A percentile compares a stretch with the other conserved stretches of the same genome.
Conservation (phyloP, 1,284 basidiomycete genomes). For the Pyrrhoderma lamaoense region DNA sequence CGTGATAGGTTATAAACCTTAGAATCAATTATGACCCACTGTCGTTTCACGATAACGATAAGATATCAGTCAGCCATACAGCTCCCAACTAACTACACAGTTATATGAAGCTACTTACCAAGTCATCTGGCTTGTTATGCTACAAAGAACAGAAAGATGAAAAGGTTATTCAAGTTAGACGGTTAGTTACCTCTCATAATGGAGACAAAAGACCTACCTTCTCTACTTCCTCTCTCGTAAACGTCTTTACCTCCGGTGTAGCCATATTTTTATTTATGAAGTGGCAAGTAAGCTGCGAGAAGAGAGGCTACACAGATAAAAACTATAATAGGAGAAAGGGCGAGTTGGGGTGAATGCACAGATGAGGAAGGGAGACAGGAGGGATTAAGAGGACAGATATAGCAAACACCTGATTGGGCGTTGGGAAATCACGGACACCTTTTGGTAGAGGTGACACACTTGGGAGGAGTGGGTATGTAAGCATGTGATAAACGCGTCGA, state of each 20-base stretch:
- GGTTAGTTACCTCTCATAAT: too few species aligned
- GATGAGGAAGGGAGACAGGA: too few species aligned
- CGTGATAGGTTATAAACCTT: slow-evolving; percentile 77
- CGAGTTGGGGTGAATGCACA: too few species aligned
- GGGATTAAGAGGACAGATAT: too few species aligned
- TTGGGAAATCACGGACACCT: too few species aligned
- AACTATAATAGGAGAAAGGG: too few species aligned
- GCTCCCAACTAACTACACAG: slow-evolving; percentile 23
- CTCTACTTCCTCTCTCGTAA: slow-evolving; percentile 17
- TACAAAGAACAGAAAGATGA: slow-evolving; percentile 21
- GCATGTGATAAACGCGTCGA: too few species aligned
- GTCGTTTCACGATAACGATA: not conserved
- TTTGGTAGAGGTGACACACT: too few species aligned
- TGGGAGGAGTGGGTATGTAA: too few species aligned
- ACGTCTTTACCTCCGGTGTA: slow-evolving; percentile 15
- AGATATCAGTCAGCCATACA: slow-evolving; percentile 7
- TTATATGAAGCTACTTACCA: slow-evolving; percentile 33
- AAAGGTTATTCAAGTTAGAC: not conserved
- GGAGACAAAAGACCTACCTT: slow-evolving; percentile 16
- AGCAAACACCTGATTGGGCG: too few species aligned
- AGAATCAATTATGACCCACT: slow-evolving; percentile 82
- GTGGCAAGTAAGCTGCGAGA: too few species aligned
- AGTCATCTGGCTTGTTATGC: slow-evolving; percentile 59
- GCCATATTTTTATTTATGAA: slow-evolving; percentile 4
- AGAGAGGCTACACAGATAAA: too few species aligned